Conservation (phyloP, 768 basidiomycete genomes). For the Phlegmacium glaucopus region DNA sequence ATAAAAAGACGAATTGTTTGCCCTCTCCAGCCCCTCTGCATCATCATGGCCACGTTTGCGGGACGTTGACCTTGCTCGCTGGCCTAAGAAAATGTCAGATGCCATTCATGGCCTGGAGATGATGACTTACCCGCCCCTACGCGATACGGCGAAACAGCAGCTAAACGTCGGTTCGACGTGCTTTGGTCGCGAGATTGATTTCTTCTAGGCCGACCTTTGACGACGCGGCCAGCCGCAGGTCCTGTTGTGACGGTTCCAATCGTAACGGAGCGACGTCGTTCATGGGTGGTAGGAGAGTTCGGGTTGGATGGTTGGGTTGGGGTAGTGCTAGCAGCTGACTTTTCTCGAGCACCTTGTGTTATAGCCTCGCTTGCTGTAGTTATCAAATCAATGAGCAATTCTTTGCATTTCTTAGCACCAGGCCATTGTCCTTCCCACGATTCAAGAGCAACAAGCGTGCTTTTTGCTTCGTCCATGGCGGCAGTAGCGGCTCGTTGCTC, state of each 20-base stretch:
- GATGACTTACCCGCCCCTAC: constrained; percentile 50
- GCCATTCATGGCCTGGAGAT: neutral
- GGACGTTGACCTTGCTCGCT: constrained; percentile 73
- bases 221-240: constrained; percentile 35
- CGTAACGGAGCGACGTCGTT: neutral
- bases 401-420: constrained; percentile 84
- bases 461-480: constrained; percentile 82
- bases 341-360: constrained; percentile 29
- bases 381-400: constrained; percentile 66
- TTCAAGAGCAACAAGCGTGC: constrained; percentile 65
- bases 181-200: constrained; percentile 59
- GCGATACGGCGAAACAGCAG: constrained; percentile 61
- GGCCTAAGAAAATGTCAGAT: constrained; percentile 28
- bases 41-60: constrained; percentile 73
- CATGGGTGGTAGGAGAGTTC: neutral
- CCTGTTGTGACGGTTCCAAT: constrained; percentile 11
- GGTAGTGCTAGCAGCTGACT: constrained; percentile 15
- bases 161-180: constrained; percentile 47
- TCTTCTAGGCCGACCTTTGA: constrained; percentile 50
- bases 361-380: constrained; percentile 71
- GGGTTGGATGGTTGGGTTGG: constrained; percentile 18
- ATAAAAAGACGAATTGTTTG: constrained; percentile 40
- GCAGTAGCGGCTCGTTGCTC: constrained; percentile 61
- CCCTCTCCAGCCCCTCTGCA: constrained; percentile 46
- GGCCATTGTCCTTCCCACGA: constrained; percentile 88